These are phyloP conservation scores for Hypoxylon fuscum DNA, from an alignment of 495 filamentous ascomycete genomes.

Conservation along the genomic window DNA sequence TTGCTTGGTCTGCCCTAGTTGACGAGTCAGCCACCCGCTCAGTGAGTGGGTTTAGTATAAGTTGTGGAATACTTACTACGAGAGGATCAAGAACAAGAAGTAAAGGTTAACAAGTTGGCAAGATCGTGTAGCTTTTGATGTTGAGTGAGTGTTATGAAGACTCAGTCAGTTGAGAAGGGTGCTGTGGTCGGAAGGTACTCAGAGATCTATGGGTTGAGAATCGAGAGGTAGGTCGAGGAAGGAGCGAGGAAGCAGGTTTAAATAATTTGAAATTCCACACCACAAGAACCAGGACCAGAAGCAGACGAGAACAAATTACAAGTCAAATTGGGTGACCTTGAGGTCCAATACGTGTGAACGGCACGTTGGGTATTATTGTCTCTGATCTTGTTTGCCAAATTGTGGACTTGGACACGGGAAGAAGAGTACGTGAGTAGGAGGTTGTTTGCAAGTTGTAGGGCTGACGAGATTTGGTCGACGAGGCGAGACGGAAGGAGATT, in stretches of 20 bases:
- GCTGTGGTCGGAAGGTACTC: background rate
- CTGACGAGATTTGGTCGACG: conserved; percentile 16
- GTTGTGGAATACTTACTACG: conserved; percentile 17
- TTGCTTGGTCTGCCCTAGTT: conserved; percentile 18
- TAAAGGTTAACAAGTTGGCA: background rate
- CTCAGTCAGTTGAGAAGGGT: no score
- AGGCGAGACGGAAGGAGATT: conserved; percentile 27
- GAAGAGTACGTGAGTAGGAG: conserved; percentile 13
- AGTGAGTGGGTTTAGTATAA: background rate
- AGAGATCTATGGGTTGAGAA: background rate
- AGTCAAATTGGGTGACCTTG: conserved; percentile 25
- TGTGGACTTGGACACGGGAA: conserved; percentile 27
- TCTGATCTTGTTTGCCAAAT: conserved; percentile 41
- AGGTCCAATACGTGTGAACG: conserved; percentile 22
- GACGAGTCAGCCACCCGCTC: conserved; percentile 9
- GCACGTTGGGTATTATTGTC: conserved; percentile 24
- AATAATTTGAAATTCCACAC: conserved; percentile 20
- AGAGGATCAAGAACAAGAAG: conserved; percentile 4
- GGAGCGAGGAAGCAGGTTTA: conserved; percentile 13
- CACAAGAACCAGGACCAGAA: no score
- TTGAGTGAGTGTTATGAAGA: no score
- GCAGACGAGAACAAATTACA: conserved; percentile 7
- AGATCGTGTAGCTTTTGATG: conserved; percentile 6
- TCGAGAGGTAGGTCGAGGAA: conserved; percentile 6
- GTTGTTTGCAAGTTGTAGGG: conserved; percentile 36